A percentile compares a stretch with the other conserved stretches of the same genome.
Evolutionary conservation across 805 yeast genomes (phyloP).

Genomic region (Jamesozyma rosinii): DNA sequence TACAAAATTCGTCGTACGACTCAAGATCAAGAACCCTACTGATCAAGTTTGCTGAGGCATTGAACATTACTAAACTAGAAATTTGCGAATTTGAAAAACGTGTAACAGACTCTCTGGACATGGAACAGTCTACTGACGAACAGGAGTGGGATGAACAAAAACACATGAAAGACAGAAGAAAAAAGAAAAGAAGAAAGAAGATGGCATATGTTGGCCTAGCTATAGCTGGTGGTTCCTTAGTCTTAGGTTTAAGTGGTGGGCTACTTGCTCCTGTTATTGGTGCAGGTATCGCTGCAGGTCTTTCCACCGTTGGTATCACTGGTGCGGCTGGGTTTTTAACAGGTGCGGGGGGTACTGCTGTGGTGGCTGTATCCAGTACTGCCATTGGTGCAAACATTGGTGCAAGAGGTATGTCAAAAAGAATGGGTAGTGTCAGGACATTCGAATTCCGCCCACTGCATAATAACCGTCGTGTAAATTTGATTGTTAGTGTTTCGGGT

Average conservation of each 20-base stretch:
- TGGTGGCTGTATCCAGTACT: constrained; percentile 86
- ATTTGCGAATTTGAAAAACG: constrained; percentile 83
- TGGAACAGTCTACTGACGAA: constrained; percentile 67
- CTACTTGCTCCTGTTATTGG: constrained; percentile 95
- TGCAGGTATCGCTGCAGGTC: constrained; percentile 95
- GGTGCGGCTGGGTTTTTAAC: constrained; percentile 93
- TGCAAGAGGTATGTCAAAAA: constrained; percentile 66
- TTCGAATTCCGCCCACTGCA: constrained; percentile 91
- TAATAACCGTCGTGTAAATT: constrained; percentile 78
- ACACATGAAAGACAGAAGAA: constrained; percentile 63
- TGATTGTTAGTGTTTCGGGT: constrained; percentile 85
- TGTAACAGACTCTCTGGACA: constrained; percentile 80
- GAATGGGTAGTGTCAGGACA: constrained; percentile 87
- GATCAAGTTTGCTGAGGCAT: constrained; percentile 50
- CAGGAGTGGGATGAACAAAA: constrained; percentile 67
- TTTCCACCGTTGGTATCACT: constrained; percentile 85
- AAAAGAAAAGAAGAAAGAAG: constrained; percentile 53
- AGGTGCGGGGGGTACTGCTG: constrained; percentile 93
- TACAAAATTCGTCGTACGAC: constrained; percentile 83
- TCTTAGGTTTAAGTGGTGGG: constrained; percentile 92
- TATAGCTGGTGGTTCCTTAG: constrained; percentile 90
- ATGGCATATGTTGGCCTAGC: constrained; percentile 88
- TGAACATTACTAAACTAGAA: constrained; percentile 57
- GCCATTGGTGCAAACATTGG: constrained; percentile 89
- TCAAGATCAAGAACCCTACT: constrained; percentile 79